Base-by-base conservation (phyloP, 371 early-diverging fungal species). In the Smittium mucronatum region DNA sequence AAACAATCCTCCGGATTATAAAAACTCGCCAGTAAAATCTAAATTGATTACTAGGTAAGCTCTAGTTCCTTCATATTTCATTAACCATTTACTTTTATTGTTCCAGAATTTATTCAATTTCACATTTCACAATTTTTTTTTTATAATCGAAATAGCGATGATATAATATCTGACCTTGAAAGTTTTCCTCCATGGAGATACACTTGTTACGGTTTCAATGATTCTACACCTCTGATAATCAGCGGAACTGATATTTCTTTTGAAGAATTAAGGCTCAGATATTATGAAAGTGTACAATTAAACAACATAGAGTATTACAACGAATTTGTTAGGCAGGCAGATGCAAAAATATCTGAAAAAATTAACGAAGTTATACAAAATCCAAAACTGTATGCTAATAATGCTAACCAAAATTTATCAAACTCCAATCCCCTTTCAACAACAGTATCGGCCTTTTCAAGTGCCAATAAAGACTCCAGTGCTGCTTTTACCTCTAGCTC, bases 241-340 rank as follows among this genome's bases (percentile, higher is more conserved):
- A 63, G 32, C 0, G 77, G 77, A 2, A 75, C 71, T 17, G 77
- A 76, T 57, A 57, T 76, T 34, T 76, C 77, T 31, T 75, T 73
- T 2, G 77, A 76, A 69, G 77, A 76, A 35, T 60, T 70, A 58
- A 67, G 74, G n/a, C 34, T 73, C 26, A 61, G 33, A 28, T 33
- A 61, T n/a, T 61, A 61, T 26, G 15, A 30, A 33, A 30, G 31
- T 16, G 31, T 16, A 61, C 63, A 11, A 11, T 33, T 30, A 33
- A 61, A 61, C n/a, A 61, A 61, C n/a, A 28, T 33, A 11, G 31
- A 61, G 63, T 33, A 61, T 61, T 61, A 61, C n/a, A 61, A 61
- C 31, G 63, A 61, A 16, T 30, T 61, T 30, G 63, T 61, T 11
- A 28, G 33, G 63, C 63, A 30, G 16, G 29, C 33, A n/a, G 29